Evolutionary conservation across 768 basidiomycete species (phyloP).

Genomic region (Fomitopsis serialis): DNA sequence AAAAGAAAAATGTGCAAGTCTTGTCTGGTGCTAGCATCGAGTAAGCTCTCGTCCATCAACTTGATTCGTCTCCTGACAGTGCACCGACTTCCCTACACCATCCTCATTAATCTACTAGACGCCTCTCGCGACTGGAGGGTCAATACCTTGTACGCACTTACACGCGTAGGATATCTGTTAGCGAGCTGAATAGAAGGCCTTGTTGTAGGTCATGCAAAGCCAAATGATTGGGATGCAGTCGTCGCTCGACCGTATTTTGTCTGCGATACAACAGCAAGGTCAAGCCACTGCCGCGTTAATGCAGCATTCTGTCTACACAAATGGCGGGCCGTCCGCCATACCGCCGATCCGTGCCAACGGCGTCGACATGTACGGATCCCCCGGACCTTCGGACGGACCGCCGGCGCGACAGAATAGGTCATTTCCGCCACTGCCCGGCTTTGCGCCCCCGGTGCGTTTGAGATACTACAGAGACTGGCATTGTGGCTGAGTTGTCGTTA

Average conservation of each 20-base stretch:
- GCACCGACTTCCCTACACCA: constrained; percentile 13
- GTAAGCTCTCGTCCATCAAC: constrained; percentile 37
- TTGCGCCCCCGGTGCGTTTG: constrained; percentile 75
- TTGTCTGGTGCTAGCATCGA: constrained; percentile 66
- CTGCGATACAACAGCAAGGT: constrained; percentile 48
- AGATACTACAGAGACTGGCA: constrained; percentile 3
- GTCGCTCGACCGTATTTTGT: constrained; percentile 77
- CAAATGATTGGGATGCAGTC: constrained; percentile 96
- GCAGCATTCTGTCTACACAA: constrained; percentile 21
- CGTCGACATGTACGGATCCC: constrained; percentile 25
- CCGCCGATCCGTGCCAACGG: constrained; percentile 15
- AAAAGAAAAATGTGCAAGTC: constrained; percentile 67
- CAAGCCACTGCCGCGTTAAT: constrained; percentile 24
- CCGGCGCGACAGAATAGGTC: constrained; percentile 23
- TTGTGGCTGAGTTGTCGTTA: constrained; percentile 26
- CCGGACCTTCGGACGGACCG: constrained; percentile 25
- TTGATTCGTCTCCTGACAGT: constrained; percentile 4
- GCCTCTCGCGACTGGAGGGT: constrained; percentile 78
- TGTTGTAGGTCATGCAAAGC: constrained; percentile 75
- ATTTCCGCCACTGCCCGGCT: constrained; percentile 88
- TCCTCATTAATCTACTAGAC: constrained; percentile 37
- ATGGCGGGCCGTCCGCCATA: constrained; percentile 9
- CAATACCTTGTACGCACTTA: constrained; percentile 63
- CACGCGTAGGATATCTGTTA: neutral
- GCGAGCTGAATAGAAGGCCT: constrained; percentile 1